These are phyloP conservation scores for Chionographis japonica DNA, from an alignment of 106 monocot genomes.

Conservation along the genomic window DNA sequence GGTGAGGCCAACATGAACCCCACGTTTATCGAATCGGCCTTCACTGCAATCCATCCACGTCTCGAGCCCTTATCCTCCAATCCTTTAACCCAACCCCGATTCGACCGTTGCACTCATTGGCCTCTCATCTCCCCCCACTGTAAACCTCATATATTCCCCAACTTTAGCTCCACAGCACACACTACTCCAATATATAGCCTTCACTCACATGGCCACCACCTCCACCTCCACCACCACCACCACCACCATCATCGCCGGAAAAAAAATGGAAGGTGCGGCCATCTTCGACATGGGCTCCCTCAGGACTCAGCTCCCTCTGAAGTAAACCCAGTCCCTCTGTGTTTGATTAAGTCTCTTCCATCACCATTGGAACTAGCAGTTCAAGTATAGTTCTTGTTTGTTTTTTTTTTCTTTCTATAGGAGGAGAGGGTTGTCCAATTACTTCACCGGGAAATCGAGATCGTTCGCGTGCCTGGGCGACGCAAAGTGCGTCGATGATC, in stretches of 20 bases:
- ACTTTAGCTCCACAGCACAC: no score
- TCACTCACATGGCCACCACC: no score
- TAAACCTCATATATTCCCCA: no score
- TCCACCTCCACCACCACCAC: not conserved
- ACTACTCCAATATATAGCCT: no score
- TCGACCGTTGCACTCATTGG: no score
- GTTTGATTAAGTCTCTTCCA: not conserved
- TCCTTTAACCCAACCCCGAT: no score
- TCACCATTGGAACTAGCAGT: not conserved
- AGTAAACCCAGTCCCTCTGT: not conserved
- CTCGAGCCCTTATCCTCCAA: no score
- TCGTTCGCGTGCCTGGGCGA: constrained; percentile 3
- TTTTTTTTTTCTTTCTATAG: not conserved
- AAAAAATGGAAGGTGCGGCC: not conserved
- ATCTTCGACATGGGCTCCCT: constrained; percentile 2
- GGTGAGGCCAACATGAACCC: no score
- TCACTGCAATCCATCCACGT: no score
- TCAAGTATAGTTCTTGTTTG: no score
- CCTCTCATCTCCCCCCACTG: no score
- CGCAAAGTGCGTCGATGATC: not conserved
- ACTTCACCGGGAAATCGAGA: not conserved
- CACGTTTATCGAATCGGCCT: no score
- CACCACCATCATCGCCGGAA: not conserved
- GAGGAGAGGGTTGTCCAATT: constrained; percentile 1
- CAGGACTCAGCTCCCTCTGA: not conserved